phyloP scores from a whole-genome alignment of 768 basidiomycete species.

The Austroboletus festivus region DNA sequence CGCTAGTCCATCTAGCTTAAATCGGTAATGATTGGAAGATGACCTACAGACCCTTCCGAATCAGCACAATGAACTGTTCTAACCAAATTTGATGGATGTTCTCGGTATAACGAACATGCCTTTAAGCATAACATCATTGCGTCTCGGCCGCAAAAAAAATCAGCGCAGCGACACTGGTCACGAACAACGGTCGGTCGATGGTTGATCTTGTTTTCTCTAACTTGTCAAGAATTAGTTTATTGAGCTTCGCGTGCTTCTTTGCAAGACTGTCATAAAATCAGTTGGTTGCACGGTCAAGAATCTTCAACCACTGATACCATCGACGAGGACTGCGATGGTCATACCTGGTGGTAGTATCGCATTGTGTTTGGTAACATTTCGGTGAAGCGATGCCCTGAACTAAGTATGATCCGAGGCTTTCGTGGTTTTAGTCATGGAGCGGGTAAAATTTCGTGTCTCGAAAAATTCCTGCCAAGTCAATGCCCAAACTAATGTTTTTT shows the following conservation, averaged over 20 bases:
- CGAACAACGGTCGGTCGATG: slow-evolving; percentile 9
- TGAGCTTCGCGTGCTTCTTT: neutral
- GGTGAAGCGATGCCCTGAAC: no score
- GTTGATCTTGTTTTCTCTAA: slow-evolving; percentile 3
- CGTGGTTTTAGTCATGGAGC: no score
- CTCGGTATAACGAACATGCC: neutral
- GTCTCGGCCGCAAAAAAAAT: no score
- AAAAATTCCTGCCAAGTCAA: no score
- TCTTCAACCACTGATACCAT: neutral
- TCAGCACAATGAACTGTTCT: neutral
- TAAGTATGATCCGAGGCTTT: no score
- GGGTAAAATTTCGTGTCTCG: no score
- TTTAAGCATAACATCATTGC: no score
- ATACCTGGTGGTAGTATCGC: no score
- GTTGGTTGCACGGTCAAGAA: neutral
- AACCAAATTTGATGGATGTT: slow-evolving; percentile 1
- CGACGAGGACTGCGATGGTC: neutral
- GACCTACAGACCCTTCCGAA: slow-evolving; percentile 12
- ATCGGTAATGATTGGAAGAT: slow-evolving; percentile 9
- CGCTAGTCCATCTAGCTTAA: slow-evolving; percentile 12
- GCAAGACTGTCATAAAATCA: slow-evolving; percentile 2
- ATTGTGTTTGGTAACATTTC: no score
- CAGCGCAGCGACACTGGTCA: no score
- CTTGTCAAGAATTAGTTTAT: neutral
- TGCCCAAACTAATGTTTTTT: no score